phyloP scores from a whole-genome alignment of 495 filamentous ascomycete genomes.

The Annulohypoxylon stygium region DNA sequence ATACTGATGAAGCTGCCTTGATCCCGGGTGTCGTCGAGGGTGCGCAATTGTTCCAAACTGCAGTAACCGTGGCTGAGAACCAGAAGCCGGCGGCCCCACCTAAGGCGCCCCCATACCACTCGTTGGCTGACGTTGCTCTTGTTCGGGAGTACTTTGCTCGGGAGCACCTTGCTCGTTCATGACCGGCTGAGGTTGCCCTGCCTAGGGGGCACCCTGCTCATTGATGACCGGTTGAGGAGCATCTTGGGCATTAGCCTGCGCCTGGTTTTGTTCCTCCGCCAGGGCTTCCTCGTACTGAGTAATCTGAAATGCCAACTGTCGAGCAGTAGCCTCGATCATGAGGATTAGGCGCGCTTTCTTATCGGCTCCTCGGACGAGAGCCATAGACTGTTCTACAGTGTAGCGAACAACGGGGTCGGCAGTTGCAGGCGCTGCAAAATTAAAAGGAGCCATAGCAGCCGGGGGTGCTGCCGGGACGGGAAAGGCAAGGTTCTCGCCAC shows the following conservation, averaged over 20 bases:
- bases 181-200: constrained; percentile 4
- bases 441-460: constrained; percentile 46
- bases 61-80: not conserved
- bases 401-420: constrained; percentile 56
- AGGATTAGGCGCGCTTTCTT: constrained; percentile 57
- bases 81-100: not conserved
- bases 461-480: constrained; percentile 40
- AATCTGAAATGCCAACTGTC: constrained; percentile 60
- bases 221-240: constrained; percentile 39
- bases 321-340: constrained; percentile 57
- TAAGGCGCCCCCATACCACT: not conserved
- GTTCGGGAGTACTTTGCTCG: not conserved
- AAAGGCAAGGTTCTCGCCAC: constrained; percentile 41
- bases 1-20: too few relatives aligned
- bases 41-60: too few relatives aligned
- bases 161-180: not conserved
- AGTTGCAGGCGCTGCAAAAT: constrained; percentile 49
- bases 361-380: constrained; percentile 57
- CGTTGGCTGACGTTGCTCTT: not conserved
- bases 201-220: constrained; percentile 46
- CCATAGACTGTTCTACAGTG: constrained; percentile 55
- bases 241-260: constrained; percentile 30
- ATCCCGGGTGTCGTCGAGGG: too few relatives aligned
- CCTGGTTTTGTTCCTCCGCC: constrained; percentile 45
- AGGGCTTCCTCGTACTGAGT: constrained; percentile 57